Evolutionary conservation across 1,139 yeast species (phyloP).

Genomic region (Blastobotrys illinoisensis): DNA sequence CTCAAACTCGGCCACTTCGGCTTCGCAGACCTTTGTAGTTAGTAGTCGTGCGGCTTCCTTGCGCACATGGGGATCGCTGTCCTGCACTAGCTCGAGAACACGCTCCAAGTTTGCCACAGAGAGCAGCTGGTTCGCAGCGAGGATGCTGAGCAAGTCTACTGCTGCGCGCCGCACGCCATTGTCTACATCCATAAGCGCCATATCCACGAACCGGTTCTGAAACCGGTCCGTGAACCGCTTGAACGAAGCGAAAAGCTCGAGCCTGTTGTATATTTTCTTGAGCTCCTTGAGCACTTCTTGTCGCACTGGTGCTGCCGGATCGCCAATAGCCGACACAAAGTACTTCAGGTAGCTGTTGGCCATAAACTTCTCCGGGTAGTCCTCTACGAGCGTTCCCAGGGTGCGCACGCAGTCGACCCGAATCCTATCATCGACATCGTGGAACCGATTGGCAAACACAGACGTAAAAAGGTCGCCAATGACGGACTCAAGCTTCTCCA

Average conservation of each 20-base stretch:
- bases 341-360: conserved; percentile 67
- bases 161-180: conserved; percentile 49
- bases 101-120: conserved; percentile 3
- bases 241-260: conserved; percentile 42
- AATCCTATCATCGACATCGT: conserved; percentile 71
- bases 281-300: conserved; percentile 58
- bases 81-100: conserved; percentile 17
- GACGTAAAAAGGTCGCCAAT: conserved; percentile 62
- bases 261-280: conserved; percentile 42
- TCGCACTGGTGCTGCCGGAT: conserved; percentile 56
- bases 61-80: conserved; percentile 35
- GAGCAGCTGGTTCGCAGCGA: conserved; percentile 5
- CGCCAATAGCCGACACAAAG: conserved; percentile 81
- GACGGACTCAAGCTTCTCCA: conserved; percentile 48
- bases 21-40: conserved; percentile 15
- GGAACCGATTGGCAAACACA: conserved; percentile 69
- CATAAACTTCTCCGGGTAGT: conserved; percentile 64
- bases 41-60: conserved; percentile 28
- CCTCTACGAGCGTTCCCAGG: conserved; percentile 34
- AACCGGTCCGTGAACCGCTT: conserved; percentile 71
- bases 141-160: conserved; percentile 36
- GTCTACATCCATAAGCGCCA: conserved; percentile 51
- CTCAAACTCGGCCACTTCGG: conserved; percentile 8
- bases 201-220: conserved; percentile 58
- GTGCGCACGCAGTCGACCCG: conserved; percentile 53